These are phyloP conservation scores for Cladophialophora immunda DNA, from an alignment of 2,329 filamentous ascomycete species.

Conservation along the genomic window DNA sequence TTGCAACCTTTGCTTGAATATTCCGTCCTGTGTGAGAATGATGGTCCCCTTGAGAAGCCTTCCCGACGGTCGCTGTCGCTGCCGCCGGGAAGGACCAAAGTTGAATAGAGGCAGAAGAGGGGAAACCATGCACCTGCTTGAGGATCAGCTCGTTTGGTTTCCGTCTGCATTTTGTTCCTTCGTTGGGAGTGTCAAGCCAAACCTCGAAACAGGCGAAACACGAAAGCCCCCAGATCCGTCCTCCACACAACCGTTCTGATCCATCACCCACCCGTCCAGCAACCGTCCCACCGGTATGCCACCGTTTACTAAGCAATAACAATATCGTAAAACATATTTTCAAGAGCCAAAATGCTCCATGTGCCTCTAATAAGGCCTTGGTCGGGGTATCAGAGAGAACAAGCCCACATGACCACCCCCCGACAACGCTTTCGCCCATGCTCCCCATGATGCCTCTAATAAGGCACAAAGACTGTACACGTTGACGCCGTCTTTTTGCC, in stretches of 20 bases:
- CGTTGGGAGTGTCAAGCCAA: neutral
- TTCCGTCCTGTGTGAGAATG: neutral
- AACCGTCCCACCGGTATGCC: neutral
- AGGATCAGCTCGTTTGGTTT: conserved; percentile 3
- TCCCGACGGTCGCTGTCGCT: neutral
- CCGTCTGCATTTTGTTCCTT: neutral
- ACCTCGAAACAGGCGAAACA: conserved; percentile 1
- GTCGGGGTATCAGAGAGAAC: conserved; percentile 37
- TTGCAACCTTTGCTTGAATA: conserved; percentile 1
- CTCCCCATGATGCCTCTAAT: conserved; percentile 33
- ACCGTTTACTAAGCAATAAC: conserved; percentile 29
- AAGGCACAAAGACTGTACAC: conserved; percentile 33
- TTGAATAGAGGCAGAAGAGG: neutral
- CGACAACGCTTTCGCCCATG: conserved; percentile 26
- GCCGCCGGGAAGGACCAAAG: neutral
- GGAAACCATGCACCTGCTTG: neutral
- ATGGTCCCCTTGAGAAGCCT: neutral
- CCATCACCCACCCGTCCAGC: conserved; percentile 6
- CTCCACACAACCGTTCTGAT: neutral
- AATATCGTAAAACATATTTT: conserved; percentile 37
- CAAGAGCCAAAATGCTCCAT: conserved; percentile 38
- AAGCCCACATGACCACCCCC: conserved; percentile 21
- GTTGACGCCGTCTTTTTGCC: conserved; percentile 28
- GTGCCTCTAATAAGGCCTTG: conserved; percentile 37
- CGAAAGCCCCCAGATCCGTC: neutral